Conservation (phyloP, 73 alveolate genomes). For the Blepharisma stoltei region DNA sequence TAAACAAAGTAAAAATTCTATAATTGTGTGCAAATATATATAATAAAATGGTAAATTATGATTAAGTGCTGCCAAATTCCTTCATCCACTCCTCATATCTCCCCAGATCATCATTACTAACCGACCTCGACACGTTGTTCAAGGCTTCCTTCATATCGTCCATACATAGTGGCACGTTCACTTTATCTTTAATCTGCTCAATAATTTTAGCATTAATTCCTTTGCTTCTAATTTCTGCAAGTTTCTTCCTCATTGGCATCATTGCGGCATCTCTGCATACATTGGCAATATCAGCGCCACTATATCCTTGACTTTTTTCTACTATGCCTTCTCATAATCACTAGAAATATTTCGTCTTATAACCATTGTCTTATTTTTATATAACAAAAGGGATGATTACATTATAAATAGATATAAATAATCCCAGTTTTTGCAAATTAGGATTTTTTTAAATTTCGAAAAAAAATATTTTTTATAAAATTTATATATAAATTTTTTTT, state of each 20-base stretch:
- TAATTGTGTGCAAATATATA: no score
- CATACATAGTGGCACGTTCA: constrained; percentile 78
- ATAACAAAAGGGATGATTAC: no score
- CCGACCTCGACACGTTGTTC: constrained; percentile 72
- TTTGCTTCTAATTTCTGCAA: neutral
- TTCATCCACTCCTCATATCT: constrained; percentile 85
- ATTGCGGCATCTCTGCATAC: constrained; percentile 98
- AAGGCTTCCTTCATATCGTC: constrained; percentile 80
- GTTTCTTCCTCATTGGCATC: constrained; percentile 71
- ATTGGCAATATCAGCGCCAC: constrained; percentile 94
- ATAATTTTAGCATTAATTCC: constrained; percentile 2
- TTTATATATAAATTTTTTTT: no score
- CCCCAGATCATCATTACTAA: constrained; percentile 69
- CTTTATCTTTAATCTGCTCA: constrained; percentile 62
- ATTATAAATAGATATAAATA: no score
- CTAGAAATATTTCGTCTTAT: no score
- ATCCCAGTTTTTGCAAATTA: no score
- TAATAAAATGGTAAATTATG: no score
- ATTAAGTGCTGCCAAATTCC: constrained; percentile 65
- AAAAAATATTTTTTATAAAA: no score
- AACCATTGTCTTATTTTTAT: no score
- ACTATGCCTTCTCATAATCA: no score
- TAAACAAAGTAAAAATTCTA: no score
- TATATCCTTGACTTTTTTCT: constrained; percentile 33
- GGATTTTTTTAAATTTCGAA: no score